These are phyloP conservation scores for Eucalyptus marginata DNA, from an alignment of 345 rosid species.

Conservation along the genomic window DNA sequence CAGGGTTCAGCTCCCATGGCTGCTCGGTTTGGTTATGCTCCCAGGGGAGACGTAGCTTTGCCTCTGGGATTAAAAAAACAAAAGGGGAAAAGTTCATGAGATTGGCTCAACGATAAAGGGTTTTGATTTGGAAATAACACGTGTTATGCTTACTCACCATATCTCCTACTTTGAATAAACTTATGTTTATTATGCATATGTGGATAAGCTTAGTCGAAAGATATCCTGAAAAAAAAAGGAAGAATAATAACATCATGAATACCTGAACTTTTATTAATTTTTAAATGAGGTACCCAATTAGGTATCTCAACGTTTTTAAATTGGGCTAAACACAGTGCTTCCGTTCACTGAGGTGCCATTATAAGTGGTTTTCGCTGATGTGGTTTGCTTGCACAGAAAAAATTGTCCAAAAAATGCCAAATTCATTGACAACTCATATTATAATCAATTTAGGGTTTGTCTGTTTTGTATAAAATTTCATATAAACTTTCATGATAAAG, in stretches of 20 bases:
- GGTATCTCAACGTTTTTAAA: neutral
- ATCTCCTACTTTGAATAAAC: neutral
- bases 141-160: neutral
- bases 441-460: neutral
- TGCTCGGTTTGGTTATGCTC: neutral
- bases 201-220: neutral
- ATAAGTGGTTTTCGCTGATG: neutral
- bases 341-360: rapidly evolving
- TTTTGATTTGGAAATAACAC: neutral
- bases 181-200: neutral
- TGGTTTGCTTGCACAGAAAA: too few species aligned
- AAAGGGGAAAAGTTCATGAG: neutral
- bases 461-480: too few species aligned
- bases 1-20: neutral
- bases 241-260: rapidly evolving
- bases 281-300: neutral
- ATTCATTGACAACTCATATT: neutral
- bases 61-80: neutral
- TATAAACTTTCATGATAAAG: neutral
- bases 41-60: neutral
- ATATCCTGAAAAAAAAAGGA: too few species aligned
- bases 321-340: neutral
- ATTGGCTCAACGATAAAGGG: neutral
- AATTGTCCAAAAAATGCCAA: too few species aligned
- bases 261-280: too few species aligned